phyloP scores from a whole-genome alignment of 768 basidiomycete genomes.

The Termitomyces sp. region DNA sequence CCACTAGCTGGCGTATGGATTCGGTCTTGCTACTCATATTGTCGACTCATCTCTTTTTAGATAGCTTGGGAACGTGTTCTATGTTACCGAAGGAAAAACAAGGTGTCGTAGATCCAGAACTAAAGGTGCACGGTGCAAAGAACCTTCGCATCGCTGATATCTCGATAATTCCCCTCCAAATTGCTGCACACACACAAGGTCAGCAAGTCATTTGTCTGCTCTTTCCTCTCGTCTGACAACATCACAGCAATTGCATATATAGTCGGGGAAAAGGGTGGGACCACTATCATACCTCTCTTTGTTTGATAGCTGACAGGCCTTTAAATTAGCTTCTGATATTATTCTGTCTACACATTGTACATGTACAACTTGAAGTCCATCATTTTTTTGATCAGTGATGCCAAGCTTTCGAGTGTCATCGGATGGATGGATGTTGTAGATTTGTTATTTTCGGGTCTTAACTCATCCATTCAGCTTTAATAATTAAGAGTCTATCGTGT shows the following conservation, averaged over 20 bases:
- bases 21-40: not conserved
- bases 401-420: not conserved
- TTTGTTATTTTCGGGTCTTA: not conserved
- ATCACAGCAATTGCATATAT: slow-evolving; percentile 36
- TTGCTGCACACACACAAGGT: slow-evolving; percentile 44
- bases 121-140: slow-evolving; percentile 53
- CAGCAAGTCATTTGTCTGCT: slow-evolving; percentile 2
- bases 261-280: slow-evolving; percentile 42
- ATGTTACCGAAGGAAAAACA: slow-evolving; percentile 48
- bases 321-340: not conserved
- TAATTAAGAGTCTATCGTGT: not conserved
- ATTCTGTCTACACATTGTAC: not conserved
- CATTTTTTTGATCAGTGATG: not conserved
- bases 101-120: slow-evolving; percentile 45
- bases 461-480: not conserved
- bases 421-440: not conserved
- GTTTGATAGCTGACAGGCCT: not conserved
- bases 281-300: not conserved
- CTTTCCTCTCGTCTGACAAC: not conserved
- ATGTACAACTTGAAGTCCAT: too few relatives aligned
- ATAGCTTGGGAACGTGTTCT: slow-evolving; percentile 43
- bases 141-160: slow-evolving; percentile 54
- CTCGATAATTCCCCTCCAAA: slow-evolving; percentile 48
- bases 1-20: slow-evolving; percentile 9
- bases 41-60: slow-evolving; percentile 18